Evolutionary conservation across 208 protist species (phyloP).

Genomic region (Novymonas esmeraldas): DNA sequence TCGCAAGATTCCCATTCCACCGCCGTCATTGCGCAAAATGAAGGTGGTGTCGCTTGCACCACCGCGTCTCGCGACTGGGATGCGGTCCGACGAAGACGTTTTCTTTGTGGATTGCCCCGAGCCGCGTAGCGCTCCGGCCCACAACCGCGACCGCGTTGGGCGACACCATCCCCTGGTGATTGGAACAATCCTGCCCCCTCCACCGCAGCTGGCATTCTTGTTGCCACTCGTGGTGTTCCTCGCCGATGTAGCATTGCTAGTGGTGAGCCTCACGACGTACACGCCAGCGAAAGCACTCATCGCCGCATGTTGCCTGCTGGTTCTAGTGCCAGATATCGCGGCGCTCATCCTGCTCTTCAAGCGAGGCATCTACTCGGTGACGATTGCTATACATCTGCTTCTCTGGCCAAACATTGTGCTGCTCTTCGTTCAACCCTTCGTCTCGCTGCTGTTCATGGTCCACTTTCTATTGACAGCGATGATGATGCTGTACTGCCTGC

Average conservation of each 20-base stretch:
- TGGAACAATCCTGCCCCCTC: conserved; percentile 47
- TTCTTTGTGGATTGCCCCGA: conserved; percentile 44
- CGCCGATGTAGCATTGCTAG: conserved; percentile 59
- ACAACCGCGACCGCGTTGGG: conserved; percentile 7
- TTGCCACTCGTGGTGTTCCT: conserved; percentile 56
- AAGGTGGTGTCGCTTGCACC: conserved; percentile 62
- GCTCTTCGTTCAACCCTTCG: conserved; percentile 56
- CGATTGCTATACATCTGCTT: conserved; percentile 59
- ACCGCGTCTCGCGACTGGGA: conserved; percentile 1
- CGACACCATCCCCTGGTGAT: conserved; percentile 35
- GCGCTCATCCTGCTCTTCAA: conserved; percentile 56
- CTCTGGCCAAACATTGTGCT: conserved; percentile 64
- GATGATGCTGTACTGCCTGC: conserved; percentile 65
- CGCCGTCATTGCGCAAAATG: conserved; percentile 36
- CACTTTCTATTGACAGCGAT: conserved; percentile 56
- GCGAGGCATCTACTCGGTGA: conserved; percentile 42
- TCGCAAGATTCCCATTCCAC: conserved; percentile 46
- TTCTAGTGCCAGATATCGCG: conserved; percentile 54
- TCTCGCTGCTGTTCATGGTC: conserved; percentile 63
- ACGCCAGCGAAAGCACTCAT: conserved; percentile 39
- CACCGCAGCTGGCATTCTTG: conserved; percentile 44
- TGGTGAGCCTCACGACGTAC: conserved; percentile 40
- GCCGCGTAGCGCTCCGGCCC: conserved; percentile 5
- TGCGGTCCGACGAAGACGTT: conserved; percentile 7
- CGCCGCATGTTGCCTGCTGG: conserved; percentile 41